Conservation (phyloP, 2,329 filamentous ascomycete genomes). For the Fusarium brevicatenulatum region DNA sequence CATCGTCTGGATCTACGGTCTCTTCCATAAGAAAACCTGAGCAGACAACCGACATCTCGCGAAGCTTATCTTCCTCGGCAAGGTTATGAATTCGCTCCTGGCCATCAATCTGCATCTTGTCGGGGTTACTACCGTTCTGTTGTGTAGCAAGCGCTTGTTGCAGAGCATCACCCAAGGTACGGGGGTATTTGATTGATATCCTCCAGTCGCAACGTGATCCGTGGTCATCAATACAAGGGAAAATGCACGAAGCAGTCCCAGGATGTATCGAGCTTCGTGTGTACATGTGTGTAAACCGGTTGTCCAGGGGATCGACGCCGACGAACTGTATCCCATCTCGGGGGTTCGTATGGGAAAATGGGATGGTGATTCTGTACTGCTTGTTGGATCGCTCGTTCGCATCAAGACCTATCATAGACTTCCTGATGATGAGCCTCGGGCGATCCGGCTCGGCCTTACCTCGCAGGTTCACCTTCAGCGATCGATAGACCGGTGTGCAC, state of each 20-base stretch:
- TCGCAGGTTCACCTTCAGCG: slow-evolving; percentile 58
- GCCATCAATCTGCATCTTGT: slow-evolving; percentile 54
- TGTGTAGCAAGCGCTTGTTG: slow-evolving; percentile 59
- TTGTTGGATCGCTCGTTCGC: slow-evolving; percentile 53
- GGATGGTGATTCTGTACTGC: slow-evolving; percentile 68
- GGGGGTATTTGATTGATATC: slow-evolving; percentile 84
- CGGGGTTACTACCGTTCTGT: slow-evolving; percentile 48
- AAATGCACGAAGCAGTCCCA: slow-evolving; percentile 84
- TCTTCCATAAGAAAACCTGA: slow-evolving; percentile 91
- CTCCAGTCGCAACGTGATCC: slow-evolving; percentile 87
- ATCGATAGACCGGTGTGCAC: slow-evolving; percentile 66
- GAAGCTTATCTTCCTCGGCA: slow-evolving; percentile 81
- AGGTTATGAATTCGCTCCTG: slow-evolving; percentile 57
- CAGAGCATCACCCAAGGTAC: slow-evolving; percentile 83
- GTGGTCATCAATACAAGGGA: slow-evolving; percentile 91
- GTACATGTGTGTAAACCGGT: slow-evolving; percentile 90
- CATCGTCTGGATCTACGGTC: slow-evolving; percentile 77
- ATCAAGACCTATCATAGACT: slow-evolving; percentile 51
- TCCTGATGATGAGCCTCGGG: slow-evolving; percentile 57
- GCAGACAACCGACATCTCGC: slow-evolving; percentile 91
- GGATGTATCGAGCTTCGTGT: slow-evolving; percentile 83
- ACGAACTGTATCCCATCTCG: slow-evolving; percentile 93
- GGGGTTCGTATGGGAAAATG: slow-evolving; percentile 79
- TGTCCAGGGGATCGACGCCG: slow-evolving; percentile 81
- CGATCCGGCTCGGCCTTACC: slow-evolving; percentile 53